Base-by-base conservation (phyloP, 495 filamentous ascomycete genomes). In the Aspergillus coremiiformis region DNA sequence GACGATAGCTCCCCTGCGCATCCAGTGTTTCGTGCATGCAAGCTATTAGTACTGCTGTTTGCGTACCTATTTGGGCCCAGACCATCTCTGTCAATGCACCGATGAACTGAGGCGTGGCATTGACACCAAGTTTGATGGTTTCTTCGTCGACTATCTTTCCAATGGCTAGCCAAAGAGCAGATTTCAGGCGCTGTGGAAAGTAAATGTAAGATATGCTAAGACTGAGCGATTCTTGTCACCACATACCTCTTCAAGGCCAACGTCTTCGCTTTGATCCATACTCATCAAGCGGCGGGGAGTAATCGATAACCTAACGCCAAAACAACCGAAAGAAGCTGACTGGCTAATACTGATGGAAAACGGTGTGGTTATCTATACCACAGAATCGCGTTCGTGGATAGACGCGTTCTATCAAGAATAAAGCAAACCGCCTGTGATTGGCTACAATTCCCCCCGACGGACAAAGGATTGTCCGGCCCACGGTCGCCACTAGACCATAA, bases 101-200 rank as follows among this genome's bases (percentile, higher is more conserved):
- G 59, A 96, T 96, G 69, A 96, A 98, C 63, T 96, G 91, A 6
- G 90, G 91, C 1, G 90, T 96, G 2, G 91, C 89, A 67, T 92
- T 96, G 52, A 85, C 77, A 61, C 86, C 84, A 11, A 86, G 74
- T 21, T 76, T 75, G 30, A 93, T 69, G 24, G 83, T 86, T 64
- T 95, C 89, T 55, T 91, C 83, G 66, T 96, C 92, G 41, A 96
- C 86, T 43, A 90, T 89, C 64, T 90, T 86, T 62, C 91, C 91
- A 53, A 96, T 82, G 19, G 82, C 78, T 65, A 86, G 87, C 91
- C 91, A 97, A n/a, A 98, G 79, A 27, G 90, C 88, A 45, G 89
- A 83, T 79, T 98, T 98, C 51, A 96, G 78, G 55, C 85, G 85
- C 89, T 96, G 52, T 17, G 37, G 8, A 7, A 1, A 32, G 3